Evolutionary conservation across 352 stramenopile genomes (phyloP), one percentile per base, ranked within the genome.

Genomic region (Pythium phragmitis): DNA sequence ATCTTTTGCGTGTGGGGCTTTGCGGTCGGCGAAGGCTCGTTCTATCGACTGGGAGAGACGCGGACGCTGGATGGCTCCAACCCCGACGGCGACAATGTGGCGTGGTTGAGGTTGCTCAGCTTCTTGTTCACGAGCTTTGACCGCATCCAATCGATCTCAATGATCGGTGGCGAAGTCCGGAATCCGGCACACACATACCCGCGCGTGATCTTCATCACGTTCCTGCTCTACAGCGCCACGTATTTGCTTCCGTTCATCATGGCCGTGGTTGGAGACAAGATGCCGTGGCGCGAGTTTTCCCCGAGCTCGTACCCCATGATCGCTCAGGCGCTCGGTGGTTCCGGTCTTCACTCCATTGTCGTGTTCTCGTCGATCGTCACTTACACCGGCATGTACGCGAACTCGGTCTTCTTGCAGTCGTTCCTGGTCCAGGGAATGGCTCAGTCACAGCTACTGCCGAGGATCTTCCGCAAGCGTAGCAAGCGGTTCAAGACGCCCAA

Each of bases 111-210:
- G 9, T 89, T 91, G 42, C 57, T 96, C n/a, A 97, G 96, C 69
- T 96, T 94, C 46, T 68, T 98, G 14, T 97, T 97, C 67, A 98
- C 92, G 92, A 97, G 96, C 76, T 86, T 96, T 21, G 97, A 98
- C 63, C 90, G 80, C 21, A 97, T 96, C 68, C 88, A 97, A 63
- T 69, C 66, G 30, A 82, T 80, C 1, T 89, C 84, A 16, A 78
- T 75, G 1, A 94, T 96, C 69, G 89, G 88, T 7, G 89, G 76
- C 9, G 86, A 97, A 57, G 85, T 97, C 23, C 65, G 85, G 4
- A 83, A 93, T 67, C 85, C 69, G 8, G 60, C 69, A 14, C 26
- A 63, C 21, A 66, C 57, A 1, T 76, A 67, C 33, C 69, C 72
- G 7, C 59, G 69, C 47, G 90, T 86, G 2, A 92, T 98, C 65